Evolutionary conservation across 2,329 filamentous ascomycete genomes (phyloP), one percentile per base, ranked within the genome.

Genomic region (Bipolaris cookei): DNA sequence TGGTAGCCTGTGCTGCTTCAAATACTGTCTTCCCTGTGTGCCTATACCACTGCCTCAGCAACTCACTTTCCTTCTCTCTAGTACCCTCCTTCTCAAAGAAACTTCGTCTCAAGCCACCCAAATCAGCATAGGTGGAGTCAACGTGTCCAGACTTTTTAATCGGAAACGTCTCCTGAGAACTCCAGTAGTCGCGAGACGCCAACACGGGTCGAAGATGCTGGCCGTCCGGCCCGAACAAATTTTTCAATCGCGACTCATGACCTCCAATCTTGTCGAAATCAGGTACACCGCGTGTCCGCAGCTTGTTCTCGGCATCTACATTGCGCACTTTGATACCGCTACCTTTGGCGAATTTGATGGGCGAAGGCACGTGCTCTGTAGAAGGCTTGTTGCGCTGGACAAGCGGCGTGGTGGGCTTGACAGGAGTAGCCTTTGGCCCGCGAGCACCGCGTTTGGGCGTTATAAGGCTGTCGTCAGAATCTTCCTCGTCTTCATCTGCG

Each of bases 1-100:
- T 68, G 4, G 74, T 63, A 3, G 63, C 66, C 59, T 86, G 84
- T 14, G 70, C 74, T 46, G 68, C 66, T 6, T 67, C 64, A 54
- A 86, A 84, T 2, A 48, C 60, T 11, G 73, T 67, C 39, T 76
- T 76, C 23, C 80, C 77, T 20, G 75, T 74, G 21, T 72, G 59
- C 49, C 79, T 76, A 64, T 84, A 87, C 85, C 85, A 87, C 44
- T 80, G 75, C 80, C 82, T 84, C 16, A 78, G 77, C 6, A 68
- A 62, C 1, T 75, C 78, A n/a, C 76, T 72, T 62, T 86, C 84
- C 37, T 69, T 75, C 49, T 77, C 68, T 37, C 79, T 59, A 23
- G 77, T 72, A 37, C 77, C 77, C 18, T 76, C 71, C 3, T 75
- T 69, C 55, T 79, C 72, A 16, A 79, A 82, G 64, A 80, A 79